Conservation (phyloP, 129 eudicot genomes). For the Arctium lappa region DNA sequence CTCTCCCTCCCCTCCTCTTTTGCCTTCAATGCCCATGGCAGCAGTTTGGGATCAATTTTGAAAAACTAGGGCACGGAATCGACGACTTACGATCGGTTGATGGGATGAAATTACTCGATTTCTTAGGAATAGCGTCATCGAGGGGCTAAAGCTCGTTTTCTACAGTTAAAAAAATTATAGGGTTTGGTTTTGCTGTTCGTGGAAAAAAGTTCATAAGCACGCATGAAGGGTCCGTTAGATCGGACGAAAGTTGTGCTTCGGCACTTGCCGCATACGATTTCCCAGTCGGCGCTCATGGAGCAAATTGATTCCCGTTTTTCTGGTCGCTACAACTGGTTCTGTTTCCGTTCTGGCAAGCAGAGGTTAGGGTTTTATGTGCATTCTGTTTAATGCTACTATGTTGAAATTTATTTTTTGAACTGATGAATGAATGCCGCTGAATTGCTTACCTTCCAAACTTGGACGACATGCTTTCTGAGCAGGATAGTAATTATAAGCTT, state of each 20-base stretch:
- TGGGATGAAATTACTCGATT: constrained; percentile 1
- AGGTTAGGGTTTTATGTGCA: constrained; percentile 51
- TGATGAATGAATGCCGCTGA: constrained; percentile 1
- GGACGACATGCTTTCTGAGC: constrained; percentile 9
- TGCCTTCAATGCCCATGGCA: neutral
- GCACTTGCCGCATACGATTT: constrained; percentile 74
- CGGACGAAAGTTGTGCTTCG: constrained; percentile 87
- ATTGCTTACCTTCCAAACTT: neutral
- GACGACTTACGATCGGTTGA: constrained; percentile 10
- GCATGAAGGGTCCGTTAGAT: constrained; percentile 76
- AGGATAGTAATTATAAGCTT: constrained; percentile 7
- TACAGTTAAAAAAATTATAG: constrained; percentile 24
- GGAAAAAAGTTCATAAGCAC: constrained; percentile 12
- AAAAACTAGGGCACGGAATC: constrained; percentile 20
- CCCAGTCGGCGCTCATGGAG: constrained; percentile 60
- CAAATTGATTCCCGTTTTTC: constrained; percentile 56
- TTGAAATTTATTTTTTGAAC: neutral
- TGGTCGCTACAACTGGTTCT: constrained; percentile 60
- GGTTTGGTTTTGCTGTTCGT: constrained; percentile 39
- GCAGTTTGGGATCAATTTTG: constrained; percentile 10
- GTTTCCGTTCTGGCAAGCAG: constrained; percentile 56
- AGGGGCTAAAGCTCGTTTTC: constrained; percentile 3
- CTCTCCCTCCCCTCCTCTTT: neutral
- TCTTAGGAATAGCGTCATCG: neutral
- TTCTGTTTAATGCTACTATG: constrained; percentile 1